phyloP scores from a whole-genome alignment of 495 filamentous ascomycete genomes.

The Neurospora sp. region DNA sequence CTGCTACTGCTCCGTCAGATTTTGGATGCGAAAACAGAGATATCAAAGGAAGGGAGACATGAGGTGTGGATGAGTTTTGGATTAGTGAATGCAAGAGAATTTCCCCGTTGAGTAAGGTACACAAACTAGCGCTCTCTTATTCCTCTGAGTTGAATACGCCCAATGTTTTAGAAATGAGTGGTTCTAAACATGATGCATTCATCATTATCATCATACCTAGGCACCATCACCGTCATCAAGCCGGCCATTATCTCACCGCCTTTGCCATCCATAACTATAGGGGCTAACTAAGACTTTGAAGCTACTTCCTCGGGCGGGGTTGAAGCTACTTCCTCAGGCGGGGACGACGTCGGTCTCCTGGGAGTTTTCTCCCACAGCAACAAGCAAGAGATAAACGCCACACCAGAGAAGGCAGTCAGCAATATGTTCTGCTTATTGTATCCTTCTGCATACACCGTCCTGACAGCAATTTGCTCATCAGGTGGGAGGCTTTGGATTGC shows the following conservation, averaged over 20 bases:
- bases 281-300: not conserved
- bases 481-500: not conserved
- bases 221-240: not conserved
- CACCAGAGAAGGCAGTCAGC: not conserved
- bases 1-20: not conserved
- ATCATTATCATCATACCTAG: not conserved
- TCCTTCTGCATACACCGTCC: not conserved
- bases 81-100: not conserved
- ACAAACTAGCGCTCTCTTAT: not conserved
- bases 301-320: not conserved
- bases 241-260: not conserved
- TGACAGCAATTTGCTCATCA: not conserved
- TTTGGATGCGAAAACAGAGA: not conserved
- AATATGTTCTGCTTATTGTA: constrained; percentile 5
- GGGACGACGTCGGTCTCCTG: not conserved
- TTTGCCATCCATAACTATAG: not conserved
- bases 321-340: not conserved
- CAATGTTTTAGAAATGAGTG: not conserved
- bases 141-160: not conserved
- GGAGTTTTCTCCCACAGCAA: not conserved
- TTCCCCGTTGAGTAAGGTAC: not conserved
- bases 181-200: not conserved
- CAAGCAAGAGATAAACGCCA: not conserved
- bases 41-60: not conserved
- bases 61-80: not conserved